Percentiles rank a stretch among this genome's conserved stretches.
phyloP scores from a whole-genome alignment of 75 land plant species.

The Chamaecyparis obtusa region DNA sequence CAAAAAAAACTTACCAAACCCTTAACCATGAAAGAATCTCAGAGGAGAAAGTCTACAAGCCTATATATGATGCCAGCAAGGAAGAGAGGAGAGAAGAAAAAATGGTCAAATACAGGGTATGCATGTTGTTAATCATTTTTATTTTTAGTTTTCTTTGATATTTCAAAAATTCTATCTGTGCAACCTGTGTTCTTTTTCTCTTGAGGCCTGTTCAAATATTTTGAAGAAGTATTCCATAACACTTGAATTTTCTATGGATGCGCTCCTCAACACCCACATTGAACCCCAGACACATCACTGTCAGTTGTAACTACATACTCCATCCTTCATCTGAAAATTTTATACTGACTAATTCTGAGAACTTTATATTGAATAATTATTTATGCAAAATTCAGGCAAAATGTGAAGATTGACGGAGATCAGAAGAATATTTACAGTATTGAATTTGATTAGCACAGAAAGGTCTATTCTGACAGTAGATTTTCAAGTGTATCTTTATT shows the following conservation, averaged over 20 bases:
- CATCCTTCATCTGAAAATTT: neutral
- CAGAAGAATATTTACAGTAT: slow-evolving; percentile 15
- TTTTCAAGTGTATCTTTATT: too few species aligned
- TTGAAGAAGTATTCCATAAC: slow-evolving; percentile 17
- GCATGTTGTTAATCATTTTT: too few species aligned
- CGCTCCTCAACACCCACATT: slow-evolving; percentile 13
- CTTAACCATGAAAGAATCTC: too few species aligned
- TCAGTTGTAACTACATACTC: slow-evolving; percentile 16
- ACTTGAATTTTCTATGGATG: slow-evolving; percentile 3
- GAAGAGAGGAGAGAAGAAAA: too few species aligned
- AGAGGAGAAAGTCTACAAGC: too few species aligned
- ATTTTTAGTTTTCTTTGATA: too few species aligned
- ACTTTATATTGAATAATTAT: neutral
- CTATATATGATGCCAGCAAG: too few species aligned
- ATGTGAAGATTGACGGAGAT: slow-evolving; percentile 21
- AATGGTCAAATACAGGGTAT: too few species aligned
- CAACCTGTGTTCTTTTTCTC: too few species aligned
- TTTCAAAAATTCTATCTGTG: too few species aligned
- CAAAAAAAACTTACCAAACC: too few species aligned
- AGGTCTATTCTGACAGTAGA: neutral
- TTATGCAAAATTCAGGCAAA: slow-evolving; percentile 9
- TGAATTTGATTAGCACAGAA: slow-evolving; percentile 16
- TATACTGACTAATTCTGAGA: too few species aligned
- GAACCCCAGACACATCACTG: slow-evolving; percentile 25
- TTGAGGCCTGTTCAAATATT: neutral